Conservation (phyloP, 1,284 basidiomycete genomes). For the Trichosporon inkin region DNA sequence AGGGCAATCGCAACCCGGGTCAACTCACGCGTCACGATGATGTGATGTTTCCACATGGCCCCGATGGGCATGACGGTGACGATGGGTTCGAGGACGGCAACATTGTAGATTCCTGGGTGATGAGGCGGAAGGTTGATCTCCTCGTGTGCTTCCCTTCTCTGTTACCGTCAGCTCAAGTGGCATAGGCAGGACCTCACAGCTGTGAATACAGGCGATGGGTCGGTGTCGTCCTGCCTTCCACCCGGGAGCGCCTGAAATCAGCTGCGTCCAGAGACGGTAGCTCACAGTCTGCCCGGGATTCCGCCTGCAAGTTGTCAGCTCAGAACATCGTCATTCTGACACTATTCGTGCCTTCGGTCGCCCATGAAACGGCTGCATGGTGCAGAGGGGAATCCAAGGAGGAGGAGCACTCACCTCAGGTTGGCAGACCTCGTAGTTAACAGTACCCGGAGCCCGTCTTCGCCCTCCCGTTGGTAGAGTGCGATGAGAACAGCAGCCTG, state of each 20-base stretch:
- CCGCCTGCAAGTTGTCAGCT: constrained; percentile 12
- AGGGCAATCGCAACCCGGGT: not conserved
- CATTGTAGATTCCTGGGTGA: constrained; percentile 58
- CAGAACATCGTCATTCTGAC: not conserved
- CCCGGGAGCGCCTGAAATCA: constrained; percentile 64
- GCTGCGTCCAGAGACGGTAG: not conserved
- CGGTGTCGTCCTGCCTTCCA: constrained; percentile 68
- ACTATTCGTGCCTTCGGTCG: not conserved
- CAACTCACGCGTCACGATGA: constrained; percentile 46
- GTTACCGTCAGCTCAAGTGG: constrained; percentile 6
- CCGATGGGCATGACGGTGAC: constrained; percentile 65
- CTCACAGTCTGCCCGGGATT: constrained; percentile 21
- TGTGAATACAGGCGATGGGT: constrained; percentile 61
- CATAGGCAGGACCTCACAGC: constrained; percentile 57
- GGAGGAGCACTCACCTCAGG: constrained; percentile 55
- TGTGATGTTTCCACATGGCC: constrained; percentile 47
- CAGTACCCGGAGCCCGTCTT: constrained; percentile 61
- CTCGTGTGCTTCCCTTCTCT: constrained; percentile 77
- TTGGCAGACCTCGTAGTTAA: constrained; percentile 76
- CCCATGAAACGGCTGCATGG: not conserved
- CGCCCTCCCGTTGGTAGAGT: constrained; percentile 63
- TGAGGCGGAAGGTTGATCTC: constrained; percentile 66
- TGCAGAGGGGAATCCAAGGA: not conserved
- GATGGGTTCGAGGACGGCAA: constrained; percentile 68
- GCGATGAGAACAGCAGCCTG: constrained; percentile 70